phyloP scores from a whole-genome alignment of 192 early-diverging fungal genomes.

The Coemansia sp. region DNA sequence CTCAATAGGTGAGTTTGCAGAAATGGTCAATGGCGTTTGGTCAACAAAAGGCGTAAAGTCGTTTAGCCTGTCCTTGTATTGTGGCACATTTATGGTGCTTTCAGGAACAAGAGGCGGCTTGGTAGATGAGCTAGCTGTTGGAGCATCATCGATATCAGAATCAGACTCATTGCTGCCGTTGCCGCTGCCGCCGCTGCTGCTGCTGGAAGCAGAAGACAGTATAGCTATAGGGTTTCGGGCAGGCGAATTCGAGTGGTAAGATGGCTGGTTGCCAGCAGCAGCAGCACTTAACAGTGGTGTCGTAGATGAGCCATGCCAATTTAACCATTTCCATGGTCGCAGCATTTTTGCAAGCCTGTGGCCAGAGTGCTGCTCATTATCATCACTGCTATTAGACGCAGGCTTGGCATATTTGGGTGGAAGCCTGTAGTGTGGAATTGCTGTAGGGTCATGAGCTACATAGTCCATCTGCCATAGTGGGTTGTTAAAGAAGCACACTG shows the following conservation, averaged over 20 bases:
- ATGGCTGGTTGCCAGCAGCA: background rate
- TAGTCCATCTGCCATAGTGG: slow-evolving; percentile 52
- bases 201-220: background rate
- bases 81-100: slow-evolving; percentile 23
- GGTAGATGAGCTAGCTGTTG: background rate
- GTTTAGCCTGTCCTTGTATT: slow-evolving; percentile 40
- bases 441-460: slow-evolving; percentile 25
- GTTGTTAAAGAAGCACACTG: slow-evolving; percentile 57
- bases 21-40: slow-evolving; percentile 76
- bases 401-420: slow-evolving; percentile 9
- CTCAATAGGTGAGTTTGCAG: slow-evolving; percentile 74
- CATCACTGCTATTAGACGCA: too few relatives aligned
- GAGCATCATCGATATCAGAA: background rate
- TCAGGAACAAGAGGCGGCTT: slow-evolving; percentile 7
- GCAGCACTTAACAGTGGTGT: slow-evolving; percentile 12
- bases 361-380: background rate
- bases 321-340: slow-evolving; percentile 8
- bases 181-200: slow-evolving; percentile 5
- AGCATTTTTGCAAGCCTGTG: background rate
- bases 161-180: background rate
- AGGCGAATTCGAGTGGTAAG: slow-evolving; percentile 14
- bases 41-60: slow-evolving; percentile 51
- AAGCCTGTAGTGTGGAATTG: slow-evolving; percentile 36
- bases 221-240: background rate
- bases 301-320: background rate